Base-by-base conservation (phyloP, 495 filamentous ascomycete genomes). In the Cudoniella acicularis region DNA sequence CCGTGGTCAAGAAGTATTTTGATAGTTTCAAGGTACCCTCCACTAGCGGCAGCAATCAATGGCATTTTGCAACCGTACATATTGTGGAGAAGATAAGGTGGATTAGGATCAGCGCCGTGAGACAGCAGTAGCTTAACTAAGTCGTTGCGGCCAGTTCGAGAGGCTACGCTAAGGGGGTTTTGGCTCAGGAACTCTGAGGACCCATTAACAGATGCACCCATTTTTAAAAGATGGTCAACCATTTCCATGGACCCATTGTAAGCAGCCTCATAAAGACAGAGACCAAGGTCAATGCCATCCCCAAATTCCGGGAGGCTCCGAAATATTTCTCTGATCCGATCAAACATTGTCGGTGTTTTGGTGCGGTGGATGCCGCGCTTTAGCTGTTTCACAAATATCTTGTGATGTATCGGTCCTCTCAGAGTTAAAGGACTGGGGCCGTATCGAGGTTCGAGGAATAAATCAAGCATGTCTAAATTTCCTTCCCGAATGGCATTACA, bases 1-100 rank as follows among this genome's bases (percentile, higher is more conserved):
- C 67, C 70, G 1, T 47, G 10, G 10, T 65, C 49, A 6, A 74
- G 36, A 10, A 75, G 60, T n/a, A 62, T 18, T 18, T 64, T 22
- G 11, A 69, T 51, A 10, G 65, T 27, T 4, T 60, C 18, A 2
- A 21, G 9, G 22, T 61, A 6, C 9, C 59, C 53, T 16, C 6
- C 10, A 9, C 25, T 1, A 21, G 61, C 64, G 17, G 72, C 70
- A 4, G 61, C 63, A 4, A 36, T 36, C 13, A 36, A 36, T 36
- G 30, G 30, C 13, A 13, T 36, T 36, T 36, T 36, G n/a, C n/a
- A n/a, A n/a, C n/a, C n/a, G 30, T 36, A 4, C 6, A 36, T 4
- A 36, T 36, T 36, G 30, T 36, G 30, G 13, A 13, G 13, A 4
- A 36, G 30, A n/a, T n/a, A n/a, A n/a, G n/a, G n/a, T n/a, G n/a